Base-by-base conservation (phyloP, 768 basidiomycete genomes). In the Imleria badia region DNA sequence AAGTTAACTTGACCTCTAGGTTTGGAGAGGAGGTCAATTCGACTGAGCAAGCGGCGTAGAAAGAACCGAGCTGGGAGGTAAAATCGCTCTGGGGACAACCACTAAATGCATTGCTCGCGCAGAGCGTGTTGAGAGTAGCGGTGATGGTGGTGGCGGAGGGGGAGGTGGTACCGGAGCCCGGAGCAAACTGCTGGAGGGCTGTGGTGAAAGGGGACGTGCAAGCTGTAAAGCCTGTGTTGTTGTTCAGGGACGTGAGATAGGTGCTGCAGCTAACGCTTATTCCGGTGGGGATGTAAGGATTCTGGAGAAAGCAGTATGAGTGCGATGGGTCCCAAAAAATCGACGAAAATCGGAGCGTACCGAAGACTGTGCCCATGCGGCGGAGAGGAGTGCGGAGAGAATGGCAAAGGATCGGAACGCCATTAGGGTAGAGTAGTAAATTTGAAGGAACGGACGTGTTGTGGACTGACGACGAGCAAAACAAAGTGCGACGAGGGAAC, bases 231-330 rank as follows among this genome's bases (percentile, higher is more conserved):
- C 54, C 64, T 3, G 75, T 19, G 73, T 96, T 80, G 40, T 60
- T 67, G 76, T 98, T 84, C 52, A 98, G 77, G 12, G 64, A 56
- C 5, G 54, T 72, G 60, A 94, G 78, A 77, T 84, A 96, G 5
- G 65, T 54, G 19, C 67, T 52, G 78, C 91, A 93, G 19, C 60
- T 36, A 1, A 58, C 1, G 65, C 80, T 82, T 64, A 93, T 83
- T 49, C 75, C 81, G 14, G 81, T 53, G n/a, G 93, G 92, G 67
- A 94, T 86, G 62, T 84, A 74, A 12, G 83, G 71, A 66, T 76
- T 77, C 33, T 76, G 66, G 36, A 2, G 72, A 47, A 22, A n/a
- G 23, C 5, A 52, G 17, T 62, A 54, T 62, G 62, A 62, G 43
- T n/a, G 19, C 26, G 26, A 6, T 26, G 26, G 6, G 26, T 26